Percentiles rank a stretch among this genome's conserved stretches.
Conservation (phyloP, 2,329 filamentous ascomycete species). For the Ceratocystis variospora region DNA sequence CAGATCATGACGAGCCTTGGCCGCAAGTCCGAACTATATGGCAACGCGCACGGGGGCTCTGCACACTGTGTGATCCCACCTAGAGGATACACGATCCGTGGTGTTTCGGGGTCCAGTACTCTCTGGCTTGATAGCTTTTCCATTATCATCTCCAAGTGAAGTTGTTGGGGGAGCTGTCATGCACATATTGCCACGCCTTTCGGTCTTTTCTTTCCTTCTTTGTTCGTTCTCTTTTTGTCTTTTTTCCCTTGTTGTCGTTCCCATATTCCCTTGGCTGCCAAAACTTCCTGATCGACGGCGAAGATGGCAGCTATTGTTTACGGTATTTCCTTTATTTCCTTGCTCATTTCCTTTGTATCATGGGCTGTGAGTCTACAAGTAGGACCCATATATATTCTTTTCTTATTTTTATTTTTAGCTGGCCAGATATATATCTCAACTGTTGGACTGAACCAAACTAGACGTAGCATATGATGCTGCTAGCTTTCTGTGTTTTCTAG, state of each 20-base stretch:
- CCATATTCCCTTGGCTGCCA: no score
- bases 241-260: constrained; percentile 3
- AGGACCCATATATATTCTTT: background rate
- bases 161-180: background rate
- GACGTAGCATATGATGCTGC: no score
- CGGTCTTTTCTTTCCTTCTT: background rate
- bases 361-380: background rate
- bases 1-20: constrained; percentile 82
- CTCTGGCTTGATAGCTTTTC: constrained; percentile 77
- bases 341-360: background rate
- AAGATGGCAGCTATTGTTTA: background rate
- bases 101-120: constrained; percentile 69
- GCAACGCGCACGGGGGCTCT: constrained; percentile 65
- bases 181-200: background rate
- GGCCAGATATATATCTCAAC: background rate
- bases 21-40: constrained; percentile 73
- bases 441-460: background rate
- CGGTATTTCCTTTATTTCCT: constrained; percentile 5
- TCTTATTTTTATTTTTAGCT: background rate
- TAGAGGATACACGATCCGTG: constrained; percentile 74
- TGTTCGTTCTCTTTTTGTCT: background rate
- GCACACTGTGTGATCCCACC: constrained; percentile 77
- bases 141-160: constrained; percentile 43
- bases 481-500: background rate
- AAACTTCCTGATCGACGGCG: background rate